phyloP scores from a whole-genome alignment of 2,329 filamentous ascomycete species.

The Penicillium sp. region DNA sequence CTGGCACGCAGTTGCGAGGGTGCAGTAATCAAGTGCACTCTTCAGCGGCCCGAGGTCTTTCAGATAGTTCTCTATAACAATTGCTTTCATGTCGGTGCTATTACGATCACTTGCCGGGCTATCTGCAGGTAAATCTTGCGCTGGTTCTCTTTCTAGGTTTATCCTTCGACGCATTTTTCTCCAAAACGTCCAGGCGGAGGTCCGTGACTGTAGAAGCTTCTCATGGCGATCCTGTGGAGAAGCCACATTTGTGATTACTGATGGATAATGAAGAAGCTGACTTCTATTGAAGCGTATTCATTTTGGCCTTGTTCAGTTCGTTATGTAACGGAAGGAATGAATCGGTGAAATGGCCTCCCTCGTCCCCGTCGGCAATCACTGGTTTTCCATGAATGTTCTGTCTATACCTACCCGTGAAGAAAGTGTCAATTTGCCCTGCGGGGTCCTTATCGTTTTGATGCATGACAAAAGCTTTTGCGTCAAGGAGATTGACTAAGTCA shows the following conservation, averaged over 20 bases:
- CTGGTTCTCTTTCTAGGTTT: background rate
- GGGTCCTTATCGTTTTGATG: too few relatives aligned
- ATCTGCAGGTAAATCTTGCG: background rate
- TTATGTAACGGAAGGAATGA: too few relatives aligned
- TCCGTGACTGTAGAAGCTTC: background rate
- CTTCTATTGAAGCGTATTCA: too few relatives aligned
- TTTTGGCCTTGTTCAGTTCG: too few relatives aligned
- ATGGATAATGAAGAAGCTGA: too few relatives aligned
- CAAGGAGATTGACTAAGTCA: too few relatives aligned
- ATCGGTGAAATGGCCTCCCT: too few relatives aligned
- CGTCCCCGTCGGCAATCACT: too few relatives aligned
- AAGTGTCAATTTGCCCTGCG: too few relatives aligned
- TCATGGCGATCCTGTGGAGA: slow-evolving; percentile 2
- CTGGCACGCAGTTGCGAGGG: slow-evolving; percentile 2
- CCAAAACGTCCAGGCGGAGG: background rate
- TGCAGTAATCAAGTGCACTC: background rate
- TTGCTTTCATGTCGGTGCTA: slow-evolving; percentile 1
- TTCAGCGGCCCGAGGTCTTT: slow-evolving; percentile 4
- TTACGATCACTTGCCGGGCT: background rate
- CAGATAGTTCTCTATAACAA: slow-evolving; percentile 5
- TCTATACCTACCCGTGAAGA: too few relatives aligned
- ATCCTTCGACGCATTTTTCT: background rate
- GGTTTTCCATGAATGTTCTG: too few relatives aligned
- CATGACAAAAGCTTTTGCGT: too few relatives aligned
- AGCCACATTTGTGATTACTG: background rate